Base-by-base conservation (phyloP, 805 yeast species). In the Cyberlindnera mycetangii region DNA sequence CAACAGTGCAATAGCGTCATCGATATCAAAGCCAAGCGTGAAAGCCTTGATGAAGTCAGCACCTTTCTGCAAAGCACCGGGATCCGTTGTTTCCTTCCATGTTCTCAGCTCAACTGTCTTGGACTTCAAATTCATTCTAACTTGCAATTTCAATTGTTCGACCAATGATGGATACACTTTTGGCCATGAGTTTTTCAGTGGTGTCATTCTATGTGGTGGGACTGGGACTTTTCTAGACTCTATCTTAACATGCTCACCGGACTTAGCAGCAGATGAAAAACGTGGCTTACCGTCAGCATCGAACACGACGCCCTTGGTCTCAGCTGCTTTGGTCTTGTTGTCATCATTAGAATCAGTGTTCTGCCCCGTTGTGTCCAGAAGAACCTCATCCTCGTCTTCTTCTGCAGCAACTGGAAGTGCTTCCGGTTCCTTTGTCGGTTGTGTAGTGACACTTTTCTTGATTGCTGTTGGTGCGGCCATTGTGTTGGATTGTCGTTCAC, bases 171-270 rank as follows among this genome's bases (percentile, higher is more conserved):
- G 96, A 62, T 93, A 93, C 36, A 93, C 84, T 64, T 93, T 93
- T 36, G 88, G 77, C 99, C 99, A 93, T 37, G 83, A 75, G 52
- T 79, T 79, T 65, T 89, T 86, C 58, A 93, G 75, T 19, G 99
- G 99, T 1, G 95, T 77, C 89, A 93, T 85, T 74, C 99, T 79
- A 65, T 93, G 98, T 24, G 97, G 98, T 32, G 99, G 99, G 25
- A 93, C 95, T 3, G 92, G 79, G 10, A 93, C 86, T 60, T 90
- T 90, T 69, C 98, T 77, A 43, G 84, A 75, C 66, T 92, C 97
- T 42, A 83, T 70, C 66, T 89, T 89, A 24, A 88, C 90, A 51
- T 75, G 78, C 69, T 72, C 75, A 5, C 61, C 68, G 4, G 83
- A 62, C 46, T 75, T 73, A 12, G 83, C 75, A 20, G 89, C 92